phyloP scores from a whole-genome alignment of 1,284 basidiomycete species.

The Malassezia pachydermatis region DNA sequence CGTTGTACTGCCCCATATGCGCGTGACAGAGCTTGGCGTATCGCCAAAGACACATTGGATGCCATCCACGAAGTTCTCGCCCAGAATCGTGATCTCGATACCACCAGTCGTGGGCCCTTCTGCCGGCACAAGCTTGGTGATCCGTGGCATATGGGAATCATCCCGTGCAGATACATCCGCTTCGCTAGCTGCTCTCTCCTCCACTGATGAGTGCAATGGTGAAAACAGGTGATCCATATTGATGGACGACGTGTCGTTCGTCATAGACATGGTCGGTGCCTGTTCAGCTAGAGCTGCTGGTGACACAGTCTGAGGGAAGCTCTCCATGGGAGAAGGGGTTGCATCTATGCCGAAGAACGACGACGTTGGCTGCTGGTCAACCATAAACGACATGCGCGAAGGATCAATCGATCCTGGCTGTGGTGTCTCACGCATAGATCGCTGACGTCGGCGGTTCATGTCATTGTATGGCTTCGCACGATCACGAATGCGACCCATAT shows the following conservation, averaged over 20 bases:
- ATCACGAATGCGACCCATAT: constrained; percentile 12
- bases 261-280: neutral
- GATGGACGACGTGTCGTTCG: neutral
- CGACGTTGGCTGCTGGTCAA: neutral
- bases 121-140: constrained; percentile 58
- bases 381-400: constrained; percentile 5
- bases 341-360: neutral
- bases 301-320: neutral
- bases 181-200: neutral
- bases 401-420: neutral
- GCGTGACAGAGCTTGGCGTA: constrained; percentile 67
- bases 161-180: neutral
- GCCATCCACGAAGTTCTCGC: constrained; percentile 57
- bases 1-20: constrained; percentile 85
- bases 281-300: neutral
- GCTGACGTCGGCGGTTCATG: constrained; percentile 19
- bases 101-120: constrained; percentile 74
- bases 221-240: neutral
- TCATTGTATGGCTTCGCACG: constrained; percentile 39
- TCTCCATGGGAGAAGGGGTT: neutral
- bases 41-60: constrained; percentile 76
- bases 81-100: constrained; percentile 86
- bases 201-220: neutral
- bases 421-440: neutral
- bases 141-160: constrained; percentile 24